Base-by-base conservation (phyloP, 2,329 filamentous ascomycete genomes). In the Aspergillus terreus region DNA sequence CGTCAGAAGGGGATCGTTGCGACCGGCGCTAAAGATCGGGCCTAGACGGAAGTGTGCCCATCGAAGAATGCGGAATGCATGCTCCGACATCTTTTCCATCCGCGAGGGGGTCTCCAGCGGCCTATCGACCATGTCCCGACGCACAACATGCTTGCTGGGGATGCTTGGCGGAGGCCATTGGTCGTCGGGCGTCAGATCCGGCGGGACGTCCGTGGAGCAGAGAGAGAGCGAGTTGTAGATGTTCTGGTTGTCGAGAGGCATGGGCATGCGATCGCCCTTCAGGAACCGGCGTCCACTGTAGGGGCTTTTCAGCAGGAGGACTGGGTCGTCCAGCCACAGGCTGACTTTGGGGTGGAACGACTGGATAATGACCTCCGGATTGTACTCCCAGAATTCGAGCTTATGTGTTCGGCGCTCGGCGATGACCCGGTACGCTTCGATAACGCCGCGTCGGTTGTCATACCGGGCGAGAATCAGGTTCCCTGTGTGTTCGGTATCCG, bases 381-480 rank as follows among this genome's bases (percentile, higher is more conserved):
- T 80, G 53, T 78, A 79, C 44, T 81, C 72, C 88, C 88, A 95
- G 3, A 78, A 71, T 54, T 84, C 75, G 47, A 84, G 79, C 2
- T 74, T 75, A 6, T 81, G 78, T 21, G 72, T 68, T 1, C 74
- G 74, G 47, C 84, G 79, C 47, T 84, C 80, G 1, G 88, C 89
- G 4, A 92, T 74, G 14, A 96, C 74, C 14, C 86, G 82, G 65
- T 92, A 90, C 3, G 83, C 90, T 71, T 94, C 88, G 50, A 96
- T 95, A 60, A 84, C 85, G 14, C 86, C 87, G 41, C 82, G 78
- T 4, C 81, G 73, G 43, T 84, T 81, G 65, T 96, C 84, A 63
- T 91, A 96, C 11, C 88, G 84, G n/a, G 81, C 79, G 36, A 96
- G 64, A 23, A 95, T 78, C 40, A 96, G 70, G 65, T 87, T 87